Evolutionary conservation across 768 basidiomycete genomes (phyloP).

Genomic region (Lentinus brumalis): DNA sequence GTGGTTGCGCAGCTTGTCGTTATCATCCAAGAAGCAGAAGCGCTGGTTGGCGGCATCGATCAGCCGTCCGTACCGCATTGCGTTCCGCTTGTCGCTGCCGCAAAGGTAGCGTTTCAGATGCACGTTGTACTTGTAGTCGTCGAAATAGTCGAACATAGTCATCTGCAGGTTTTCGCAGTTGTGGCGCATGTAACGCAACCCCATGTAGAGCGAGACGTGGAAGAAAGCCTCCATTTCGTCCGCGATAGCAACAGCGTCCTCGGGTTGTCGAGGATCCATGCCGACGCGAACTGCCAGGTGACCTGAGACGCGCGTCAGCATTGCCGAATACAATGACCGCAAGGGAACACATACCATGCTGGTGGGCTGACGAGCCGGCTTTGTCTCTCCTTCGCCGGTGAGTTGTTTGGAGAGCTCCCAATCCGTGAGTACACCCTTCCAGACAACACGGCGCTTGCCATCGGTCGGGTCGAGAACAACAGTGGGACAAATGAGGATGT

Average conservation of each 20-base stretch:
- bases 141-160: not conserved
- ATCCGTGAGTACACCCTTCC: not conserved
- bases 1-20: not conserved
- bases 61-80: not conserved
- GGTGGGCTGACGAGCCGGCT: not conserved
- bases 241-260: not conserved
- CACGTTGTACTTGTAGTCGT: not conserved
- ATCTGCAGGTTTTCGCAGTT: not conserved
- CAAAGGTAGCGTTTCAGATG: too few relatives aligned
- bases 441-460: not conserved
- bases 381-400: not conserved
- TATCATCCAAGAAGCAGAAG: not conserved
- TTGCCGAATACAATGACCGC: not conserved
- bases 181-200: not conserved
- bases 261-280: not conserved
- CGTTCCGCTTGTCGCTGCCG: too few relatives aligned
- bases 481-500: not conserved
- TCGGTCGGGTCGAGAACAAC: not conserved
- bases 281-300: not conserved
- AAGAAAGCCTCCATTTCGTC: not conserved
- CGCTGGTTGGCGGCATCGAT: not conserved
- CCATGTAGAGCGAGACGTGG: not conserved
- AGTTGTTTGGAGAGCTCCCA: constrained; percentile 1
- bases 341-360: not conserved
- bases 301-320: not conserved